Base-by-base conservation (phyloP, 2,329 filamentous ascomycete species). In the Xylariales sp. region DNA sequence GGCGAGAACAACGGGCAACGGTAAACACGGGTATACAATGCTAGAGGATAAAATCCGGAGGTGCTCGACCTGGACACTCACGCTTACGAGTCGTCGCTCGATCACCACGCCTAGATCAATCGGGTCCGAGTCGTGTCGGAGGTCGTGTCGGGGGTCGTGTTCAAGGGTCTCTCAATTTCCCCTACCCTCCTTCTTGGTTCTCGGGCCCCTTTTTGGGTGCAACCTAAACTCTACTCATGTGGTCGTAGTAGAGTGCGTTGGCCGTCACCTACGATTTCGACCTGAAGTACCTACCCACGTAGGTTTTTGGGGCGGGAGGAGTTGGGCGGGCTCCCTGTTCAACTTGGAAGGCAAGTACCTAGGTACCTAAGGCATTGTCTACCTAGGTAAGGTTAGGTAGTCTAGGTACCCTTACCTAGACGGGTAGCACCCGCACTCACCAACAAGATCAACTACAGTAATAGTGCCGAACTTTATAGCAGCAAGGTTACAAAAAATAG, bases 101-200 rank as follows among this genome's bases (percentile, higher is more conserved):
- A 30, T 41, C 6, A 39, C 53, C 43, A 56, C 30, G 41, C 49
- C 45, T 43, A 49, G 58, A 32, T 45, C 12, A 30, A 46, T 23
- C 59, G 5, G 30, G 52, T 48, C 43, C n/a, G 43, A 34, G 30
- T 57, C 54, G 54, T 45, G 54, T 63, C 52, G 43, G 23, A 23
- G 23, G 23, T 23, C 23, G 23, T 23, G 23, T 23, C 23, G 23
- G 23, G 23, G 53, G 58, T 56, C 58, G 45, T 52, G 57, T 57
- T 57, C 45, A 32, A 57, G 52, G 64, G 59, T 41, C 53, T 57
- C n/a, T 54, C 54, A 58, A 58, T 54, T 53, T 60, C 48, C 54
- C 46, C 45, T 46, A 43, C 12, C 6, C 36, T 36, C 55, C 49
- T 49, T 64, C 55, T 46, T 39, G 23, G 54, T 41, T 41, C 16